These are phyloP conservation scores for Oidium heveae DNA, from an alignment of 2,329 filamentous ascomycete genomes.

Conservation along the genomic window DNA sequence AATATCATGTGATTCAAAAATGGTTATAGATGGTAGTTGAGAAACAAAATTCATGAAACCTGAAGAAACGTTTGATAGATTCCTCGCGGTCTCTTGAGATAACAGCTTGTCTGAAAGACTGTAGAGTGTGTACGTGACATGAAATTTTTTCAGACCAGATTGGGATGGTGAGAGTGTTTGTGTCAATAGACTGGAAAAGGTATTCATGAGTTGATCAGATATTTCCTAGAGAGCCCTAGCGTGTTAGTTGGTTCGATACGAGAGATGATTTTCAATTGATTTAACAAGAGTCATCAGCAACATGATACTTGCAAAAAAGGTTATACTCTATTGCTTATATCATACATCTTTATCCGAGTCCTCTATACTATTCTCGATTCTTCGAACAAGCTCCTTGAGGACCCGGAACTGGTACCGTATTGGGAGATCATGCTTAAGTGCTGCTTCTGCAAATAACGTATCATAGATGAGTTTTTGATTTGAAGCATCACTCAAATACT, in stretches of 20 bases:
- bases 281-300: no score
- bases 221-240: slow-evolving; percentile 35
- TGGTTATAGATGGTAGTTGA: slow-evolving; percentile 22
- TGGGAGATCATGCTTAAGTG: slow-evolving; percentile 23
- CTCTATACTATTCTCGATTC: slow-evolving; percentile 47
- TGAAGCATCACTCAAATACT: slow-evolving; percentile 29
- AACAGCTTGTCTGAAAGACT: slow-evolving; percentile 2
- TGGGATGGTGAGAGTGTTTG: no score
- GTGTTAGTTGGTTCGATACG: no score
- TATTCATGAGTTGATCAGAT: slow-evolving; percentile 52
- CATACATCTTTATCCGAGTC: slow-evolving; percentile 78
- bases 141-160: slow-evolving; percentile 40
- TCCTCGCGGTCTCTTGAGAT: neutral
- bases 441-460: slow-evolving; percentile 36
- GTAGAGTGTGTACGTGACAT: slow-evolving; percentile 40
- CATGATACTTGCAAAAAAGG: no score
- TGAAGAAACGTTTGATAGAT: neutral
- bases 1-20: slow-evolving; percentile 43
- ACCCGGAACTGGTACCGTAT: slow-evolving; percentile 43
- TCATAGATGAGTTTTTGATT: slow-evolving; percentile 43
- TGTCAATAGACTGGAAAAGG: slow-evolving; percentile 35
- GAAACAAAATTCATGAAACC: neutral
- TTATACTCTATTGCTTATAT: slow-evolving; percentile 5
- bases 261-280: no score
- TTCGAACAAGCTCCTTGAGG: slow-evolving; percentile 44